Conservation (phyloP, 495 filamentous ascomycete species). For the Neurospora sp. region DNA sequence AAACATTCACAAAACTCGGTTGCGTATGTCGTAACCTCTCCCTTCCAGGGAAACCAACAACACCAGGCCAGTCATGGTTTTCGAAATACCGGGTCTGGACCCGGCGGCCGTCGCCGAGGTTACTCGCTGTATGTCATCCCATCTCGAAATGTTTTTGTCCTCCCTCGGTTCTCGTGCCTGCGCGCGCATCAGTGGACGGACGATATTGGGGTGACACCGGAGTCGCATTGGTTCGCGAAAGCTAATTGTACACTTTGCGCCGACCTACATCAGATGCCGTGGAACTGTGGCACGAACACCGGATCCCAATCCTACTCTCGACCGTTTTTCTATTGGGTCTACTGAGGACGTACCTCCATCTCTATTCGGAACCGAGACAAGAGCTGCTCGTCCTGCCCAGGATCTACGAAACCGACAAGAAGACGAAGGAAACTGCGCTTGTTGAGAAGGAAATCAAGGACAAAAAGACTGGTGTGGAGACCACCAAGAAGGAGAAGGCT, state of each 20-base stretch:
- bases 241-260: background rate
- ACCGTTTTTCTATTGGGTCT: conserved; percentile 26
- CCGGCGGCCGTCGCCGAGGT: background rate
- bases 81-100: background rate
- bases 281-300: conserved; percentile 45
- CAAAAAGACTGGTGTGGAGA: background rate
- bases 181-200: background rate
- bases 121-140: background rate
- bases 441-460: background rate
- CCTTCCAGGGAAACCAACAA: background rate
- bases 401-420: conserved; percentile 12
- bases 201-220: background rate
- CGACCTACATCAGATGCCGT: conserved; percentile 30
- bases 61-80: background rate
- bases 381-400: conserved; percentile 17
- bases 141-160: background rate
- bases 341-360: conserved; percentile 32
- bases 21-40: background rate
- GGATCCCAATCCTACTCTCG: conserved; percentile 40
- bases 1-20: background rate
- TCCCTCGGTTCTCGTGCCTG: background rate
- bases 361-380: conserved; percentile 12
- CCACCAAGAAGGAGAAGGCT: conserved; percentile 4
- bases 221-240: background rate
- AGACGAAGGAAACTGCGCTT: conserved; percentile 5